Evolutionary conservation across 148 eudicot species (phyloP), one percentile per base, ranked within the genome.

Genomic region (Beta vulgaris): DNA sequence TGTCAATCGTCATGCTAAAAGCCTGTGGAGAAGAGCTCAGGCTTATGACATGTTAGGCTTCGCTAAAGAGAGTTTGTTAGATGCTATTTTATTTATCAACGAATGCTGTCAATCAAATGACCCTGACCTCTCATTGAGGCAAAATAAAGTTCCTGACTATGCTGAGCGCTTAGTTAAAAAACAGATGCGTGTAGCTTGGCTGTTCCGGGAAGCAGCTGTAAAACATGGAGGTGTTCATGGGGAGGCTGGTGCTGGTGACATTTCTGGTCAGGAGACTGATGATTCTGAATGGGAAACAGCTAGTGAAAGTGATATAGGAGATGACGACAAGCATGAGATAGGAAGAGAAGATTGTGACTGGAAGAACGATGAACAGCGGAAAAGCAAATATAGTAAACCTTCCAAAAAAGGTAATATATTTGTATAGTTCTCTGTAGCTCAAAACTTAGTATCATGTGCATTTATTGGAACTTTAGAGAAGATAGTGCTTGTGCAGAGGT

Each of bases 201-300:
- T 95, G 34, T 95, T 95, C 80, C 85, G 93, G 65, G 98, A 95
- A 79, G 96, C 97, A 15, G 92, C 98, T 71, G 62, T 88, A 77
- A 95, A 95, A 80, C 97, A 90, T 74, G 98, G 98, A n/a, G 96
- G 90, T 4, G 91, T 94, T 37, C 91, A 87, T 58, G 86, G 92
- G 42, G 97, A 94, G 73, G 98, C 87, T 77, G 93, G 87, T 44
- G 87, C 75, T 64, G 91, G 91, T 42, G 92, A 88, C 57, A 73
- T 72, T 37, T 87, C 85, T 86, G 96, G 88, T 40, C 91, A 88
- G 61, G 97, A 88, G 39, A 87, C 82, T 72, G 98, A 95, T 85
- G 98, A 89, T 80, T 95, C 98, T 39, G 98, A 95, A 78, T 95
- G 98, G 98, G 97, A 95, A 46, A 95, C 98, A 7, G 98, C 96